phyloP scores from a whole-genome alignment of 1,139 yeast genomes.

The Yamadazyma mexicana region DNA sequence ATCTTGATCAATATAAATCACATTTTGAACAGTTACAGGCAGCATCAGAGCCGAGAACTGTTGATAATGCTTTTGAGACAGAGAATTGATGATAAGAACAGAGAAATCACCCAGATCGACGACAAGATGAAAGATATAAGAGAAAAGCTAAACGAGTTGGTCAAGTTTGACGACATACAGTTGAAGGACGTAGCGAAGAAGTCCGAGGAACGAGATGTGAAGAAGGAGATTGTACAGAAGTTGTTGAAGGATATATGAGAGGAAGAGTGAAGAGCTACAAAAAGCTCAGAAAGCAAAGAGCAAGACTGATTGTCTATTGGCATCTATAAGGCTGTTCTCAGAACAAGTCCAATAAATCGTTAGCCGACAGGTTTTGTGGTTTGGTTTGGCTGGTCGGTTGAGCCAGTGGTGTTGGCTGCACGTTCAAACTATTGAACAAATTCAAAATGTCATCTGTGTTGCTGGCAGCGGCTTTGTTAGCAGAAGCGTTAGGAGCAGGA shows the following conservation, averaged over 20 bases:
- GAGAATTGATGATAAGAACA: constrained; percentile 54
- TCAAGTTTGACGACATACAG: constrained; percentile 14
- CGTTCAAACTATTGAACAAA: constrained; percentile 33
- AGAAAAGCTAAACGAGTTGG: constrained; percentile 33
- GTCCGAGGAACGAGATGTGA: constrained; percentile 12
- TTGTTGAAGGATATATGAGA: constrained; percentile 10
- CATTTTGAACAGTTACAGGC: constrained; percentile 78
- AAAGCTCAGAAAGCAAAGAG: no score
- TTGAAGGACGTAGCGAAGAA: constrained; percentile 3
- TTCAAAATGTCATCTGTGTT: constrained; percentile 44
- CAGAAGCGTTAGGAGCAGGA: constrained; percentile 16
- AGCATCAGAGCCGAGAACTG: constrained; percentile 86
- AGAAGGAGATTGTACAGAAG: constrained; percentile 16
- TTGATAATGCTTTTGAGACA: constrained; percentile 68
- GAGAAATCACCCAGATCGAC: constrained; percentile 55
- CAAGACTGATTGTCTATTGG: not conserved
- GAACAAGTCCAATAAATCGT: constrained; percentile 61
- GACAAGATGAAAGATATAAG: constrained; percentile 46
- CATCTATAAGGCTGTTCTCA: constrained; percentile 19
- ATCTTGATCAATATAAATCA: constrained; percentile 85
- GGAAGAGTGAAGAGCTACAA: not conserved
- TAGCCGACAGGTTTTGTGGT: constrained; percentile 20
- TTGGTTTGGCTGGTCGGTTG: constrained; percentile 3
- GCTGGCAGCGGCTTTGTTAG: constrained; percentile 27
- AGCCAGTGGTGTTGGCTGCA: constrained; percentile 9